Conservation (phyloP, 2,329 filamentous ascomycete genomes). For the Paecilomyces sp. region DNA sequence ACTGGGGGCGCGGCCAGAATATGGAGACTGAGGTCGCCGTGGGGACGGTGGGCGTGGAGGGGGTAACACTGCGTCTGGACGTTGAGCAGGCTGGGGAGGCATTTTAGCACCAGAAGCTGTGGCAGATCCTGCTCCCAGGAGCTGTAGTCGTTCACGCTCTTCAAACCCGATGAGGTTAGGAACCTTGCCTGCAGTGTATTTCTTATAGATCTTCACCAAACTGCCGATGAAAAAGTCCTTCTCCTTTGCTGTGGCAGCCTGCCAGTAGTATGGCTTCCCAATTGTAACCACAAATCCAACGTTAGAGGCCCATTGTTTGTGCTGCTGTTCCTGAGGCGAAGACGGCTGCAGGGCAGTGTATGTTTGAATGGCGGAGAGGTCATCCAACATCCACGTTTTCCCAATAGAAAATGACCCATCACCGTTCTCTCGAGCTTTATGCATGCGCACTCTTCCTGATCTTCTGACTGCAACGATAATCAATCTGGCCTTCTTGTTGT, state of each 20-base stretch:
- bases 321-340: constrained; percentile 54
- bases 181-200: constrained; percentile 82
- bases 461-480: constrained; percentile 92
- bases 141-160: constrained; percentile 65
- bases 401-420: constrained; percentile 95
- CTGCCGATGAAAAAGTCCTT: constrained; percentile 99
- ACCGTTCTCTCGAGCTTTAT: constrained; percentile 92
- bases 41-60: constrained; percentile 21
- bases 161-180: constrained; percentile 81
- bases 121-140: constrained; percentile 49
- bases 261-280: constrained; percentile 95
- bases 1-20: constrained; percentile 25
- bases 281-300: constrained; percentile 83
- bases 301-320: constrained; percentile 69
- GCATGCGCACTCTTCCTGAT: constrained; percentile 86
- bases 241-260: constrained; percentile 86
- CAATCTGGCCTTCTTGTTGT: constrained; percentile 78
- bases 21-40: constrained; percentile 22
- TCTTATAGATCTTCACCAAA: constrained; percentile 90
- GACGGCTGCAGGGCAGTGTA: constrained; percentile 58
- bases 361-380: constrained; percentile 75
- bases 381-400: constrained; percentile 96
- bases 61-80: constrained; percentile 15
- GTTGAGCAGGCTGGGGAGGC: constrained; percentile 14
- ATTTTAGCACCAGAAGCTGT: constrained; percentile 17